Evolutionary conservation across 108 stramenopile species (phyloP), one percentile per base, ranked within the genome.

Genomic region (Epipyxis sp.): DNA sequence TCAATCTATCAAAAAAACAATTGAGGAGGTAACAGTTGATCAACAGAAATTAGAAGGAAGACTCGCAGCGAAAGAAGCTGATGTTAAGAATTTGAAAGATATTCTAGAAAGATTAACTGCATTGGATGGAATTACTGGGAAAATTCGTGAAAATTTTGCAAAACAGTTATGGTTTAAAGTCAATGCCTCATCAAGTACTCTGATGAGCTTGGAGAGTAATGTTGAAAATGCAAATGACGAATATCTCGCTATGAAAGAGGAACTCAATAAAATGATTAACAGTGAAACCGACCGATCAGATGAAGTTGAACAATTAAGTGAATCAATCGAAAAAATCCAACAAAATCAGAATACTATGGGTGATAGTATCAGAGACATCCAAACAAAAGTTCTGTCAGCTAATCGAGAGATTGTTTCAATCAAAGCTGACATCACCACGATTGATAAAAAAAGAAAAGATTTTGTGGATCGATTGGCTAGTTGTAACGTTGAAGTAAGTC

Each of bases 261-360:
- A n/a, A n/a, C n/a, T n/a, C n/a, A n/a, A n/a, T n/a, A n/a, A n/a
- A n/a, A n/a, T n/a, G n/a, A n/a, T n/a, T n/a, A n/a, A n/a, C n/a
- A n/a, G n/a, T n/a, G n/a, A n/a, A n/a, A n/a, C n/a, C n/a, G n/a
- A n/a, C n/a, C n/a, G n/a, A n/a, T n/a, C n/a, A n/a, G n/a, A 80
- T 27, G 77, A 80, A 40, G 69, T 78, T 43, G 78, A 69, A 78
- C 39, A 32, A 59, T 69, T 41, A 78, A 78, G 62, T 61, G 78
- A 80, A 77, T 6, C 6, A 50, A 50, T 50, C 6, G 46, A 6
- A 13, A 13, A 6, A 20, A 50, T 50, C 20, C 46, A 50, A 50
- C 46, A 50, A 50, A 6, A 50, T 13, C 46, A 50, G 20, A 20
- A 50, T 35, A 43, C 44, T 6, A 34, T 29, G 25, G 71, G 42